Percentiles rank a stretch among this genome's conserved stretches.
phyloP scores from a whole-genome alignment of 441 rosid genomes.

The Pelargonium australe region DNA sequence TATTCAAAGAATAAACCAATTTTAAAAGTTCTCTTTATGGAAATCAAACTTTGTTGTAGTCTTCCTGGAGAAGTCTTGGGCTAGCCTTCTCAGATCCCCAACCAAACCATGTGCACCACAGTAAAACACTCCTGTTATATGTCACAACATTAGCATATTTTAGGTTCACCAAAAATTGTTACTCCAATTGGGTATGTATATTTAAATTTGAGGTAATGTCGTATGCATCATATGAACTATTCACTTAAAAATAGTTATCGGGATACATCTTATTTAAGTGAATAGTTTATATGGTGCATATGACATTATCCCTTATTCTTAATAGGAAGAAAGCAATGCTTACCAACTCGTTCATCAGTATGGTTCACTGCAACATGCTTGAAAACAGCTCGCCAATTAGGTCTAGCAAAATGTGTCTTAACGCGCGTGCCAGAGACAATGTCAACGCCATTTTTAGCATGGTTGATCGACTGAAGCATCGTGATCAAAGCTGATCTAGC shows the following conservation, averaged over 20 bases:
- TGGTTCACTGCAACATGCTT: conserved; percentile 67
- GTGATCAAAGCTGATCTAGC: conserved; percentile 82
- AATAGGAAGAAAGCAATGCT: conserved; percentile 9
- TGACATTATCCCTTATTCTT: too few relatives aligned
- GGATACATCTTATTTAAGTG: too few relatives aligned
- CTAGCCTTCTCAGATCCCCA: conserved; percentile 16
- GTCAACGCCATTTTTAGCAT: conserved; percentile 83
- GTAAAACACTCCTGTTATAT: conserved; percentile 22
- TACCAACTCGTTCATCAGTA: conserved; percentile 60
- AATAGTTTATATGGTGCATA: too few relatives aligned
- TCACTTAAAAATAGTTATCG: too few relatives aligned
- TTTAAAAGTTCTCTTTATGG: conserved; percentile 25
- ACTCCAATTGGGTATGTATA: too few relatives aligned
- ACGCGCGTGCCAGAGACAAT: conserved; percentile 82
- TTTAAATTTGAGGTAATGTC: too few relatives aligned
- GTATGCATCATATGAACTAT: too few relatives aligned
- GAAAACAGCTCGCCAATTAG: conserved; percentile 85
- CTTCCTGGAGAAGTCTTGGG: conserved; percentile 23
- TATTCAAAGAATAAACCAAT: background rate
- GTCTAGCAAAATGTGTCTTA: conserved; percentile 81
- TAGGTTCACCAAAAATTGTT: too few relatives aligned
- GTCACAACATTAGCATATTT: too few relatives aligned
- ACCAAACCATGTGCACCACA: conserved; percentile 14
- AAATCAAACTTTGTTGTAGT: conserved; percentile 23
- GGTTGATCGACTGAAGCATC: conserved; percentile 78